Base-by-base conservation (phyloP, 371 early-diverging fungal species). In the Mucor piriformis region DNA sequence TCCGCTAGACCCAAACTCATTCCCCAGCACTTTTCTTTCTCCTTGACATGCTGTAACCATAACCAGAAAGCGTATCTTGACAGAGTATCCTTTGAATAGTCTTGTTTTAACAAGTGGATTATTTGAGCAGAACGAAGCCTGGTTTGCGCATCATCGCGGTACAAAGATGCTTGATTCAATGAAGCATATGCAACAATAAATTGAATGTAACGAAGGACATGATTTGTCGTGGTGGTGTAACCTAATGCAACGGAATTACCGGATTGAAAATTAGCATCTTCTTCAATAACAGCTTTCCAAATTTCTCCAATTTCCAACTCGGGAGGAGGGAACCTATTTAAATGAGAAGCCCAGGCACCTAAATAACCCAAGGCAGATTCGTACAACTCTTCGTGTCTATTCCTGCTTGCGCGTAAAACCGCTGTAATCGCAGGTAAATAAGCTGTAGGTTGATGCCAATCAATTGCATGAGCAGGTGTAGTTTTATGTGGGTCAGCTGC, bases 401-500 rank as follows among this genome's bases (percentile, higher is more conserved):
- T 33, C 34, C 48, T 43, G 23, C 23, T 52, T 6, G 57, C 33
- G 18, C 69, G 61, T 12, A 69, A 27, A 2, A 72, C 51, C 1
- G 74, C 72, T 10, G 58, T 56, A 12, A 74, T 54, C 2, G 71
- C 65, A 20, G 74, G 74, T 16, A 77, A 32, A 46, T 79, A 83
- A 2, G 83, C 76, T 0, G 72, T 72, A 0, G 82, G 76, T 50
- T 85, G 83, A 48, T 79, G 80, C 86, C 86, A 85, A 21, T 74
- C 79, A 23, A 85, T 77, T 1, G 80, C 80, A 58, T 83, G 83
- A 35, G 76, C 77, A 18, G 86, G 86, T 2, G 65, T 63, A 0
- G 82, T 81, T 25, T 75, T 72, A 52, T 83, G 86, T 15, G 76
- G 81, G 62, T 85, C 83, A 5, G 79, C 83, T 2, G 83, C 83